phyloP scores from a whole-genome alignment of 176 grass and related monocot species.

The Rhynchospora tenuis region DNA sequence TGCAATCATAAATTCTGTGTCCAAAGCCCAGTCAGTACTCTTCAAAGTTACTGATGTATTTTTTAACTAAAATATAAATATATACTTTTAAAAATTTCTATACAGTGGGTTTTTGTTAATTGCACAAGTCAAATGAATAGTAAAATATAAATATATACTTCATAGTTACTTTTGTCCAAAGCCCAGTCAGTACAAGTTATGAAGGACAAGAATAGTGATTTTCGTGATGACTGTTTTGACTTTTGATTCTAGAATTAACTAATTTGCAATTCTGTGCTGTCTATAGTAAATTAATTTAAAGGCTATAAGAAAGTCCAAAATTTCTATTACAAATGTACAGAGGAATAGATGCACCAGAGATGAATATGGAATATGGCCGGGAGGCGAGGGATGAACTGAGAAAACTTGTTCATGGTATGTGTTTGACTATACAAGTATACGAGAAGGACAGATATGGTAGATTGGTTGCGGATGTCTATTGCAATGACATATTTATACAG shows the following conservation, averaged over 20 bases:
- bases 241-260: neutral
- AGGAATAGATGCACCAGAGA: conserved; percentile 63
- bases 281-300: neutral
- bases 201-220: neutral
- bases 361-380: conserved; percentile 40
- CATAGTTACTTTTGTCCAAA: too few relatives aligned
- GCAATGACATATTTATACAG: conserved; percentile 50
- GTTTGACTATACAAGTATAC: conserved; percentile 45
- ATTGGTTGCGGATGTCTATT: conserved; percentile 51
- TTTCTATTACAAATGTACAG: conserved; percentile 15
- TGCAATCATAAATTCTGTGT: too few relatives aligned
- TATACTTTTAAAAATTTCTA: neutral
- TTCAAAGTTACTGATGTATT: neutral
- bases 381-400: conserved; percentile 43
- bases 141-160: too few relatives aligned
- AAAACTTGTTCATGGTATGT: conserved; percentile 47
- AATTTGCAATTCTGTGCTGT: neutral
- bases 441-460: conserved; percentile 38
- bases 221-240: neutral
- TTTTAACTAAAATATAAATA: neutral
- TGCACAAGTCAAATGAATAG: neutral
- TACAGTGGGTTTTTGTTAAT: neutral
- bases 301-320: neutral
- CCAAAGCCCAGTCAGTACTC: neutral
- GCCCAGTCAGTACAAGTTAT: neutral